Conservation (phyloP, 140 eudicot genomes). For the Anethum foeniculum region DNA sequence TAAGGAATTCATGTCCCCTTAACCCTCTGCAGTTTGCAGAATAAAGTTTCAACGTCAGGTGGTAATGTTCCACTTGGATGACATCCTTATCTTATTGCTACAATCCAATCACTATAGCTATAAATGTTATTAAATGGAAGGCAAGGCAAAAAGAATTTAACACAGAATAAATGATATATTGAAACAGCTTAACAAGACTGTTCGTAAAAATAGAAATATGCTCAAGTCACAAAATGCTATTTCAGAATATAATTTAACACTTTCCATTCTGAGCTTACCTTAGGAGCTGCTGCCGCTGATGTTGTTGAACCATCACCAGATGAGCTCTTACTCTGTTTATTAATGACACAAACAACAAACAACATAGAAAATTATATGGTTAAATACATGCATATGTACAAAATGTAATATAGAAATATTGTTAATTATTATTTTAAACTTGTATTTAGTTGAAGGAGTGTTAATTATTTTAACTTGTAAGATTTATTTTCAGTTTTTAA, state of each 20-base stretch:
- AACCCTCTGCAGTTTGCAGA: neutral
- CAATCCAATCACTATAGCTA: neutral
- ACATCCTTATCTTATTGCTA: neutral
- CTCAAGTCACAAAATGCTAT: neutral
- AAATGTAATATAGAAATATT: no score
- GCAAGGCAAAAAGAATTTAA: neutral
- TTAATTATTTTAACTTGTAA: no score
- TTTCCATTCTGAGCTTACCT: constrained; percentile 8
- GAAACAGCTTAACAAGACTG: neutral
- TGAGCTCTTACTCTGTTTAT: constrained; percentile 43
- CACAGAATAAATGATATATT: neutral
- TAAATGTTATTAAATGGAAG: neutral
- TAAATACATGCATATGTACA: no score
- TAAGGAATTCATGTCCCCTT: neutral
- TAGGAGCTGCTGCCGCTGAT: constrained; percentile 37
- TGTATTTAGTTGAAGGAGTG: no score
- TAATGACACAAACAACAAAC: neutral
- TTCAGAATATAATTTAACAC: neutral
- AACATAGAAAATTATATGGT: neutral
- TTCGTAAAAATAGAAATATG: neutral
- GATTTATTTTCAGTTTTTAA: no score
- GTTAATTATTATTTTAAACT: no score
- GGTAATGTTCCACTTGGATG: neutral
- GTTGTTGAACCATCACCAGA: constrained; percentile 58
- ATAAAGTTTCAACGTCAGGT: neutral